Percentiles rank a stretch among this genome's conserved stretches.
Evolutionary conservation across 345 rosid species (phyloP).

Genomic region (Excoecaria cochinchinensis): DNA sequence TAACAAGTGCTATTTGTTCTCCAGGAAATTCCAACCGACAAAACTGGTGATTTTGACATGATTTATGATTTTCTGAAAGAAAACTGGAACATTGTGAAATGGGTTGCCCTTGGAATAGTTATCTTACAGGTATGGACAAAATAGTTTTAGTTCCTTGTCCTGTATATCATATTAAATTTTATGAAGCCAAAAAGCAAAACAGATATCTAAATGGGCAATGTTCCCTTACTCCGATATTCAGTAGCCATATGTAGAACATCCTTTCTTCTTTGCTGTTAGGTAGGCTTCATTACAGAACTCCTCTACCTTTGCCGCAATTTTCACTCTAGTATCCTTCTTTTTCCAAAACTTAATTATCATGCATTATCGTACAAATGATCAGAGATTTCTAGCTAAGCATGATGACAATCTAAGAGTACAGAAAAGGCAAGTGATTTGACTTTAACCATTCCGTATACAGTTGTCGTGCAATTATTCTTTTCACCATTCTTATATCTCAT

Average conservation of each 20-base stretch:
- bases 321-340: no score
- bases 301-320: background rate
- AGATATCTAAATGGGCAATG: background rate
- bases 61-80: conserved; percentile 74
- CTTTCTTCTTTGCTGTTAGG: background rate
- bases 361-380: no score
- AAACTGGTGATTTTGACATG: conserved; percentile 71
- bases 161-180: background rate
- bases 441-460: no score
- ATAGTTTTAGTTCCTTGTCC: background rate
- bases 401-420: no score
- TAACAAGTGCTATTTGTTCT: conserved; percentile 12
- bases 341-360: no score
- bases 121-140: conserved; percentile 67
- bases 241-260: background rate
- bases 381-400: no score
- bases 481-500: no score
- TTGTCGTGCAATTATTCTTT: no score
- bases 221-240: background rate
- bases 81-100: conserved; percentile 73
- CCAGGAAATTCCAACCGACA: conserved; percentile 82
- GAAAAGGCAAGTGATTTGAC: no score
- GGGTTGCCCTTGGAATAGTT: conserved; percentile 93
- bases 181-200: background rate
- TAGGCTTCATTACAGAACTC: no score